A percentile compares a stretch with the other conserved stretches of the same genome.
Evolutionary conservation across 2,329 filamentous ascomycete species (phyloP).

Genomic region (Leptographium galeiforme): DNA sequence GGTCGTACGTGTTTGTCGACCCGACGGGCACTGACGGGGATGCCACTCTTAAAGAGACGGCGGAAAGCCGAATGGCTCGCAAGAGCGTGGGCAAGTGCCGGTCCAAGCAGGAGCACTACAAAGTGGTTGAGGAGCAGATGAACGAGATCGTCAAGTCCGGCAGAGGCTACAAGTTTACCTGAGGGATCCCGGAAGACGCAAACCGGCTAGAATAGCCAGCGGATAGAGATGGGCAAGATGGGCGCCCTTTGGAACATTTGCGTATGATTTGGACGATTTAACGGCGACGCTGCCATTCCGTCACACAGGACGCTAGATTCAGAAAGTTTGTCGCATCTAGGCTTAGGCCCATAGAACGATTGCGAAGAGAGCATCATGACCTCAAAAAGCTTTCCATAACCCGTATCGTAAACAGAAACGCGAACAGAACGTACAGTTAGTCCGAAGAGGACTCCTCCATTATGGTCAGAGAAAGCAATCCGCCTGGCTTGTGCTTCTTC

Average conservation of each 20-base stretch:
- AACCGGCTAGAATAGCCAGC: not conserved
- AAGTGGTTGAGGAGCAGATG: constrained; percentile 14
- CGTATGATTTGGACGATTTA: too few relatives aligned
- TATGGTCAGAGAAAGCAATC: not conserved
- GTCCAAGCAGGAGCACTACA: constrained; percentile 22
- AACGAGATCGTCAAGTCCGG: not conserved
- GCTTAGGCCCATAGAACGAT: too few relatives aligned
- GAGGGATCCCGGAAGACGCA: not conserved
- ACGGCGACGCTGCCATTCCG: too few relatives aligned
- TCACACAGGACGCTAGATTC: too few relatives aligned
- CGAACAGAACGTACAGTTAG: not conserved
- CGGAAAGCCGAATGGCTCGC: constrained; percentile 27
- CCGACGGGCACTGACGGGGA: constrained; percentile 31
- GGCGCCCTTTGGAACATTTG: too few relatives aligned
- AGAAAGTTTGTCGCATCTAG: too few relatives aligned
- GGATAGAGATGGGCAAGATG: too few relatives aligned
- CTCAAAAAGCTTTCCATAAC: not conserved
- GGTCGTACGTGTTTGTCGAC: constrained; percentile 52
- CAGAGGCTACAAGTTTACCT: not conserved
- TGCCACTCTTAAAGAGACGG: constrained; percentile 34
- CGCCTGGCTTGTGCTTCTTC: not conserved
- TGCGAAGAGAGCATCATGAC: not conserved
- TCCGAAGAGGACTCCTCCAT: constrained; percentile 1
- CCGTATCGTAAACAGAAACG: not conserved
- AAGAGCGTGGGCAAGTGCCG: constrained; percentile 30